A percentile compares a stretch with the other conserved stretches of the same genome.
Conservation (phyloP, 2,329 filamentous ascomycete genomes). For the Diaporthe ampelina region DNA sequence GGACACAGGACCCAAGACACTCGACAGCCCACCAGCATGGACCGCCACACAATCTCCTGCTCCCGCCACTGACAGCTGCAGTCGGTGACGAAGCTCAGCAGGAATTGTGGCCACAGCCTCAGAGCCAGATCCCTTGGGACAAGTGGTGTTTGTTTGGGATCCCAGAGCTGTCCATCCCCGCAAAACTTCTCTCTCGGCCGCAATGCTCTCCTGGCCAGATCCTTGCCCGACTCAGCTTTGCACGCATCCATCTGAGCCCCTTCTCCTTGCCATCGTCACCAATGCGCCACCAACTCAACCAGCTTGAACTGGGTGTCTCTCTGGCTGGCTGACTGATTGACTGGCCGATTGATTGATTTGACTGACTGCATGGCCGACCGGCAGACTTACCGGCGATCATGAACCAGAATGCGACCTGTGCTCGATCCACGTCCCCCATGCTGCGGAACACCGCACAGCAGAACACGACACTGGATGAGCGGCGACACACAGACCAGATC, state of each 20-base stretch:
- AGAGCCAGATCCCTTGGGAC: not conserved
- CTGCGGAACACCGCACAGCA: constrained; percentile 21
- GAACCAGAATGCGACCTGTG: constrained; percentile 31
- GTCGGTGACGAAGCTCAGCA: not conserved
- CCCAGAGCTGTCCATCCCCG: not conserved
- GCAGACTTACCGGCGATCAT: not conserved
- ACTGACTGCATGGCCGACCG: constrained; percentile 3
- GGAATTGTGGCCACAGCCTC: constrained; percentile 12
- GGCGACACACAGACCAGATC: constrained; percentile 27
- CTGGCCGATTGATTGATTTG: not conserved
- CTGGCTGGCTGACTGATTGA: not conserved
- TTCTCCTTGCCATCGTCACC: not conserved
- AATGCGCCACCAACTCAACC: not conserved
- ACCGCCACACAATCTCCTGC: constrained; percentile 9
- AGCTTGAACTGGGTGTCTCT: not conserved
- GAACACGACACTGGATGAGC: constrained; percentile 5
- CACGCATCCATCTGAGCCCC: not conserved
- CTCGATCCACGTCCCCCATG: constrained; percentile 2
- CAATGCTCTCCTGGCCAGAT: constrained; percentile 11
- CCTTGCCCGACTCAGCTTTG: constrained; percentile 19
- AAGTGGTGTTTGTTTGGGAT: not conserved
- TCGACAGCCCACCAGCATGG: constrained; percentile 6
- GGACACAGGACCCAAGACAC: not conserved
- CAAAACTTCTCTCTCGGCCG: constrained; percentile 19
- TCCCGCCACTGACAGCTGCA: constrained; percentile 3